Conservation (phyloP, 2,329 filamentous ascomycete species). For the Hypoxylon sp. region DNA sequence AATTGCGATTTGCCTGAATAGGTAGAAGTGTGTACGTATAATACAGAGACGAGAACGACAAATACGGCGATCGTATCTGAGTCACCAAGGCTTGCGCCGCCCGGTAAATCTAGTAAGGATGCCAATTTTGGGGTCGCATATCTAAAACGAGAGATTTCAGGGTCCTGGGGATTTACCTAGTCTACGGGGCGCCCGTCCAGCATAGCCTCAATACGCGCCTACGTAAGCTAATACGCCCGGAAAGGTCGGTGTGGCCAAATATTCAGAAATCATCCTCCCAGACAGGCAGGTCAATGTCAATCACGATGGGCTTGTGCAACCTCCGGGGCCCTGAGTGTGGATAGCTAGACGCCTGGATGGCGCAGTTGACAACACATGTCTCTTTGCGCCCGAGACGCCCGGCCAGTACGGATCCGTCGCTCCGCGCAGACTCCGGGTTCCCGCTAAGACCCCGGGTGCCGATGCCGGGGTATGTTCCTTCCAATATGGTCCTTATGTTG, state of each 20-base stretch:
- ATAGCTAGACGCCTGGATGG: constrained; percentile 78
- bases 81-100: constrained; percentile 11
- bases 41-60: constrained; percentile 7
- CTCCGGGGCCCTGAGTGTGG: constrained; percentile 73
- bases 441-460: constrained; percentile 60
- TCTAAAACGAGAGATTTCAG: constrained; percentile 4
- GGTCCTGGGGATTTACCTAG: constrained; percentile 3
- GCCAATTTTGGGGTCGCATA: neutral
- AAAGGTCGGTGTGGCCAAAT: constrained; percentile 29
- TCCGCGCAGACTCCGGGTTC: constrained; percentile 58
- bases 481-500: constrained; percentile 3
- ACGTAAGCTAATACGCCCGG: constrained; percentile 20
- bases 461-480: constrained; percentile 47
- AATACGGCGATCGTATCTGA: constrained; percentile 12
- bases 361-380: constrained; percentile 85
- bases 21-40: constrained; percentile 10
- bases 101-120: constrained; percentile 1
- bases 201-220: constrained; percentile 33
- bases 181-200: constrained; percentile 11
- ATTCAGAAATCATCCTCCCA: constrained; percentile 56
- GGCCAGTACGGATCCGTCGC: constrained; percentile 59
- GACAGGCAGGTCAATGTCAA: constrained; percentile 81
- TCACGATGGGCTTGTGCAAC: constrained; percentile 86
- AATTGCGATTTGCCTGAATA: constrained; percentile 6
- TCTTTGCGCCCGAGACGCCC: constrained; percentile 68